phyloP scores from a whole-genome alignment of 1,139 yeast genomes.

The Petasospora fabianii region DNA sequence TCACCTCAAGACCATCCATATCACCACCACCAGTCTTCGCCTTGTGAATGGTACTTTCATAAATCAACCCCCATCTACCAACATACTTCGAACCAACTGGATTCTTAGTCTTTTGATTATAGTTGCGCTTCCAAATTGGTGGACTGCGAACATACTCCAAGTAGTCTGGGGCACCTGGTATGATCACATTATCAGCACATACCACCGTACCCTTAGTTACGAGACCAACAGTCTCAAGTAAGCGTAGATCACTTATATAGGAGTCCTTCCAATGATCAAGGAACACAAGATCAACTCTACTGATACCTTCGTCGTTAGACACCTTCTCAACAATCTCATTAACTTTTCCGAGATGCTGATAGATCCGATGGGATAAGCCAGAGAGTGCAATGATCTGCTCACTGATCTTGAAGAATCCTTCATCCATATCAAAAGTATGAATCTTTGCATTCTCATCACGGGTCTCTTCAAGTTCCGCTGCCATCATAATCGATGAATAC shows the following conservation, averaged over 20 bases:
- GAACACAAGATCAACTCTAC: conserved; percentile 34
- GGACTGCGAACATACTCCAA: conserved; percentile 37
- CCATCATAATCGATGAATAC: conserved; percentile 38
- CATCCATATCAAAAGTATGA: conserved; percentile 35
- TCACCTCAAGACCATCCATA: conserved; percentile 15
- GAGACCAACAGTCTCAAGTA: conserved; percentile 39
- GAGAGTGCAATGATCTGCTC: conserved; percentile 29
- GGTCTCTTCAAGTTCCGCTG: conserved; percentile 28
- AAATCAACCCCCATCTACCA: conserved; percentile 46
- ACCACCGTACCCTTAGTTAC: conserved; percentile 40
- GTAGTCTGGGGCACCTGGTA: conserved; percentile 42
- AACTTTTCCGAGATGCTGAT: conserved; percentile 35
- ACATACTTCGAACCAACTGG: conserved; percentile 31
- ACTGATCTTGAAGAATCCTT: conserved; percentile 26
- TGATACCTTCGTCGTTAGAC: conserved; percentile 22
- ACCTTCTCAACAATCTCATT: conserved; percentile 30
- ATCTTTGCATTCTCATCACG: conserved; percentile 21
- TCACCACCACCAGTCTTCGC: conserved; percentile 1
- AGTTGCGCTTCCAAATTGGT: conserved; percentile 36
- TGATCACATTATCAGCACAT: conserved; percentile 39
- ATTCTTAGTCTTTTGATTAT: conserved; percentile 30
- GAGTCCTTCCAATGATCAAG: conserved; percentile 41
- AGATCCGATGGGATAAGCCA: conserved; percentile 29
- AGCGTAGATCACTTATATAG: conserved; percentile 43
- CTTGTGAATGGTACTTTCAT: conserved; percentile 32